Conservation (phyloP, 306 rosid genomes). For the Neltuma alba region DNA sequence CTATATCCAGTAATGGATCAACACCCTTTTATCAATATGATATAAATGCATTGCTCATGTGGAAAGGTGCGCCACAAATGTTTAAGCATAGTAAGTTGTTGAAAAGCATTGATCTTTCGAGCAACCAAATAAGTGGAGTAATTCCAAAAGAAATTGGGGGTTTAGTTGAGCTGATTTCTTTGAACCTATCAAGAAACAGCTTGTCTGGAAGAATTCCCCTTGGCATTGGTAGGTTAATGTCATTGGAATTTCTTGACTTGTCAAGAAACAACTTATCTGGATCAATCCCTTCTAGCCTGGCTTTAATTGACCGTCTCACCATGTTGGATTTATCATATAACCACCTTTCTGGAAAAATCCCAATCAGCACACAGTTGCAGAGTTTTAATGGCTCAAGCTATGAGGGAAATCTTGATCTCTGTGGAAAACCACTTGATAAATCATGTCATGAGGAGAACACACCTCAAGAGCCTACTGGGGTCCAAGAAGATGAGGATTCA, state of each 20-base stretch:
- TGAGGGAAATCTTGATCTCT: slow-evolving; percentile 23
- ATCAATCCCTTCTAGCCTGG: slow-evolving; percentile 30
- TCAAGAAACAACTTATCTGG: slow-evolving; percentile 30
- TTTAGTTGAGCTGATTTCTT: slow-evolving; percentile 24
- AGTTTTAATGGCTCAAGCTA: slow-evolving; percentile 20
- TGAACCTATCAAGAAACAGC: slow-evolving; percentile 26
- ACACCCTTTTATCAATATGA: background rate
- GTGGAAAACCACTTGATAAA: slow-evolving; percentile 28
- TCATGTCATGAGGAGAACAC: background rate
- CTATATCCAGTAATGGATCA: background rate
- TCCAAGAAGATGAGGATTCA: background rate
- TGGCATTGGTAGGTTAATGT: background rate
- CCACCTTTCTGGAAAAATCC: slow-evolving; percentile 19
- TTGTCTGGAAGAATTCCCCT: slow-evolving; percentile 1
- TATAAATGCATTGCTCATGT: slow-evolving; percentile 18
- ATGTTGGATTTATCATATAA: slow-evolving; percentile 30
- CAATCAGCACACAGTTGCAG: slow-evolving; percentile 29
- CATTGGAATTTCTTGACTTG: slow-evolving; percentile 29
- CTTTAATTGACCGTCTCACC: slow-evolving; percentile 1
- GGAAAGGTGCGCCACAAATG: slow-evolving; percentile 34
- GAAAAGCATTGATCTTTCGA: slow-evolving; percentile 33
- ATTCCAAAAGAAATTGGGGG: slow-evolving; percentile 19
- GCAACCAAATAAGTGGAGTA: slow-evolving; percentile 16
- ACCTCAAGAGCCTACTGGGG: background rate
- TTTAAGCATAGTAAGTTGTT: background rate